Evolutionary conservation across 768 basidiomycete species (phyloP).

Genomic region (Suillus ampliporus): DNA sequence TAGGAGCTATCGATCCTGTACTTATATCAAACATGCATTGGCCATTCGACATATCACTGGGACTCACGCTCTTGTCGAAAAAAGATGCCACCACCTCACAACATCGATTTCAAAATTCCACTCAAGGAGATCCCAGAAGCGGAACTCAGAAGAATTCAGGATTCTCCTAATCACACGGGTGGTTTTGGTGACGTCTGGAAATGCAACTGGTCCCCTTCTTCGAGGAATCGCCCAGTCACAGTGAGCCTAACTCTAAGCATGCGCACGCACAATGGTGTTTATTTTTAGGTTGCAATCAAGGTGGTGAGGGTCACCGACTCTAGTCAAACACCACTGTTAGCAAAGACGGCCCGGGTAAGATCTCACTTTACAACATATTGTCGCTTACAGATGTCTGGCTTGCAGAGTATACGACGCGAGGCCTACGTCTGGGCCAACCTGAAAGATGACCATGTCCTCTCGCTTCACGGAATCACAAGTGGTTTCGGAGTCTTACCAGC

Average conservation of each 20-base stretch:
- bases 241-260: background rate
- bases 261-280: background rate
- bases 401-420: slow-evolving; percentile 34
- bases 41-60: background rate
- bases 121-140: background rate
- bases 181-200: slow-evolving; percentile 6
- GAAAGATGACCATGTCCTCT: slow-evolving; percentile 35
- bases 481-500: slow-evolving; percentile 36
- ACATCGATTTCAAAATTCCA: background rate
- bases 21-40: background rate
- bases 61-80: background rate
- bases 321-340: background rate
- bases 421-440: slow-evolving; percentile 37
- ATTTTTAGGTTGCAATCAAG: slow-evolving; percentile 1
- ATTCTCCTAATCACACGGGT: background rate
- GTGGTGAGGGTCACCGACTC: background rate
- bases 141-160: background rate
- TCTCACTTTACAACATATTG: background rate
- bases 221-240: background rate
- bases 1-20: background rate
- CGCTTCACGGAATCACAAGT: slow-evolving; percentile 31
- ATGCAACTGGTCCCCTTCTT: background rate
- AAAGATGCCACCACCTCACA: background rate
- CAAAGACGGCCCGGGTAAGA: background rate
- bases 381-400: background rate